Evolutionary conservation across 495 filamentous ascomycete species (phyloP).

Genomic region (Podospora sp.): DNA sequence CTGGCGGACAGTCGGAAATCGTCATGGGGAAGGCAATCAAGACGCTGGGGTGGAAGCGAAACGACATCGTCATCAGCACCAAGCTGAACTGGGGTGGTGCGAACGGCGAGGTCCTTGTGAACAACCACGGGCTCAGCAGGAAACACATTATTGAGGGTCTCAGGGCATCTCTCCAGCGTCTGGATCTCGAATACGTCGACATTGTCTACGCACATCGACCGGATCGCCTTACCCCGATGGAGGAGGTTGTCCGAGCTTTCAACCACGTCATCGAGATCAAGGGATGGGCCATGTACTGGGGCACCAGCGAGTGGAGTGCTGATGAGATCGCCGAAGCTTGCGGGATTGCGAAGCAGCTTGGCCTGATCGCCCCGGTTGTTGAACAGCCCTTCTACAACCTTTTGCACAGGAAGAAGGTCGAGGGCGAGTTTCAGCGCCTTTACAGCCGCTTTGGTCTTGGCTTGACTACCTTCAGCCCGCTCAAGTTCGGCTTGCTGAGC

Average conservation of each 20-base stretch:
- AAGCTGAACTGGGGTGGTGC: constrained; percentile 69
- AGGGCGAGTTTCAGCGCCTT: constrained; percentile 65
- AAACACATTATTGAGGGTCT: constrained; percentile 76
- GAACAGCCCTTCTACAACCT: constrained; percentile 64
- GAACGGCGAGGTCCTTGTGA: constrained; percentile 56
- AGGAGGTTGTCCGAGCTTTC: constrained; percentile 75
- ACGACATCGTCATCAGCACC: constrained; percentile 71
- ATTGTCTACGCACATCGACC: constrained; percentile 76
- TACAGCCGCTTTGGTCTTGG: constrained; percentile 67
- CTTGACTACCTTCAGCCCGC: constrained; percentile 67
- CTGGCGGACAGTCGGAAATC: constrained; percentile 57
- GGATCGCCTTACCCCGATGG: constrained; percentile 73
- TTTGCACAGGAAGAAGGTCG: constrained; percentile 57
- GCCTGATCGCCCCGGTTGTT: constrained; percentile 59
- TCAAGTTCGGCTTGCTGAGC: constrained; percentile 68
- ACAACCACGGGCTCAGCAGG: constrained; percentile 62
- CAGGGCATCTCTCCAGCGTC: constrained; percentile 59
- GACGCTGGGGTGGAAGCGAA: constrained; percentile 63
- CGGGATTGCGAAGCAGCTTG: constrained; percentile 57
- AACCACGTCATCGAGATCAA: constrained; percentile 66
- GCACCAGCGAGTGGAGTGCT: constrained; percentile 59
- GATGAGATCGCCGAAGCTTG: constrained; percentile 59
- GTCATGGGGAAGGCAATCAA: constrained; percentile 63
- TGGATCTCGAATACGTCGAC: constrained; percentile 70
- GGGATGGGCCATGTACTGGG: constrained; percentile 74